phyloP scores from a whole-genome alignment of 768 basidiomycete species.

The Mycena vitilis region DNA sequence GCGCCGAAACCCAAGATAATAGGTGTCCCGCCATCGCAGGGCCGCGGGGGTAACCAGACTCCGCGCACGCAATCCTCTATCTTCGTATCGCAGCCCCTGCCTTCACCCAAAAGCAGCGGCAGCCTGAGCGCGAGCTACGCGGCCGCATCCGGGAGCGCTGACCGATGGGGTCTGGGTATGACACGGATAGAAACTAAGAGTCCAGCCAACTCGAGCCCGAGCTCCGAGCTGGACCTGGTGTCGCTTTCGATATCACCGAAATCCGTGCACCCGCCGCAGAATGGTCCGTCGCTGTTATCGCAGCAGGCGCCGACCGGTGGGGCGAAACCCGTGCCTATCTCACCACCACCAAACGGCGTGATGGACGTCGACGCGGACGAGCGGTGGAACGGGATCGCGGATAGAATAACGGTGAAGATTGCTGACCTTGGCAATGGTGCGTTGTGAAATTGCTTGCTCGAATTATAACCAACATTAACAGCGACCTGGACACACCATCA shows the following conservation, averaged over 20 bases:
- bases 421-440: conserved; percentile 96
- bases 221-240: conserved; percentile 34
- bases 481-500: conserved; percentile 95
- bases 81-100: conserved; percentile 93
- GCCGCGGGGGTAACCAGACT: conserved; percentile 96
- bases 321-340: conserved; percentile 41
- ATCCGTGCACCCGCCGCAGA: conserved; percentile 31
- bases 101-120: conserved; percentile 64
- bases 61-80: conserved; percentile 87
- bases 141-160: conserved; percentile 59
- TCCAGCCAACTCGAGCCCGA: conserved; percentile 26
- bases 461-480: conserved; percentile 39
- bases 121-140: conserved; percentile 31
- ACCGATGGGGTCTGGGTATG: conserved; percentile 94
- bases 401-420: conserved; percentile 97
- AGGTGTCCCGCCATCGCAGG: conserved; percentile 93
- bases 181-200: conserved; percentile 74
- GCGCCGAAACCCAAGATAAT: conserved; percentile 77
- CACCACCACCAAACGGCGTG: conserved; percentile 39
- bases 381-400: conserved; percentile 40
- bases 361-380: conserved; percentile 35
- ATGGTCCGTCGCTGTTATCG: conserved; percentile 78
- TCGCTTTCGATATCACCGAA: conserved; percentile 32
- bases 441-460: conserved; percentile 39
- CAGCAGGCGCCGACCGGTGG: conserved; percentile 68